Conservation (phyloP, 345 rosid genomes). For the Clausena lansium region DNA sequence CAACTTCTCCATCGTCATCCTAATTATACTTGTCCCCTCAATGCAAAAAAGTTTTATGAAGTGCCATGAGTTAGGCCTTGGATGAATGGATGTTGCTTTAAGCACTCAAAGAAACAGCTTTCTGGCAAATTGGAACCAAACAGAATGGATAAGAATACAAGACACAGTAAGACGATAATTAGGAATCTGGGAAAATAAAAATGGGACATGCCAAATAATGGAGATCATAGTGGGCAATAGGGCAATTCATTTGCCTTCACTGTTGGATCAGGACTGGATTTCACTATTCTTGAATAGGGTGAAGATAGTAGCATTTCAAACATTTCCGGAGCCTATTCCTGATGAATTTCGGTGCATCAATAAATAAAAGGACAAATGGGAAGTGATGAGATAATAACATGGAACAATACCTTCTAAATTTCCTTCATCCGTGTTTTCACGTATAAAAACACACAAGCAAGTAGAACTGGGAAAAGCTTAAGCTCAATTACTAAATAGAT, state of each 20-base stretch:
- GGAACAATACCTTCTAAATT: not conserved
- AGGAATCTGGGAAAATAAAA: not conserved
- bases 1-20: not conserved
- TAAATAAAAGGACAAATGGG: not conserved
- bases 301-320: not conserved
- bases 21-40: not conserved
- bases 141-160: not conserved
- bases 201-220: not conserved
- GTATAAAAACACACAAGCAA: not conserved
- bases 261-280: slow-evolving; percentile 3
- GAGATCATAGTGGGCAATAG: not conserved
- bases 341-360: not conserved
- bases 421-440: not conserved
- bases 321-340: not conserved
- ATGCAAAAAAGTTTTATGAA: not conserved
- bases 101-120: not conserved
- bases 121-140: not conserved
- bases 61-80: not conserved
- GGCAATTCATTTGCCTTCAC: not conserved
- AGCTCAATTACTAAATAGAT: not conserved
- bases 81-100: not conserved
- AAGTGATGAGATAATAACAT: not conserved
- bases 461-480: not conserved
- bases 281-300: not conserved
- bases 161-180: slow-evolving; percentile 14